Conservation (phyloP, 176 grass and related monocot genomes). For the Carex scoparia region DNA sequence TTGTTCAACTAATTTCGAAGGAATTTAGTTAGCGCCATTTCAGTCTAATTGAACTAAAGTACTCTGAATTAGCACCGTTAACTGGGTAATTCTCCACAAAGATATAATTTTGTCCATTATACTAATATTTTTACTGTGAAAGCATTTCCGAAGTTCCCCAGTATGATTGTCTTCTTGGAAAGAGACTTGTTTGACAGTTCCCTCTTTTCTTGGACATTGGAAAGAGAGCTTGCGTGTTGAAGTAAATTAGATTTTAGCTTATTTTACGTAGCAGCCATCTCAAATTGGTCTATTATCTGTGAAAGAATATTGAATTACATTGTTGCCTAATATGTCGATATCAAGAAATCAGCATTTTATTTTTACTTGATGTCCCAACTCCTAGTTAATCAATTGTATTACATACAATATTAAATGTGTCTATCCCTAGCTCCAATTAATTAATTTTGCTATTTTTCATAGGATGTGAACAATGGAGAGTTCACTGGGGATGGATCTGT, state of each 20-base stretch:
- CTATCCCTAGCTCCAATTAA: background rate
- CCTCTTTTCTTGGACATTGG: background rate
- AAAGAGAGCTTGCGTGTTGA: background rate
- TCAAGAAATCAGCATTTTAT: background rate
- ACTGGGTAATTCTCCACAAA: background rate
- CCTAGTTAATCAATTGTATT: background rate
- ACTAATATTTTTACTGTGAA: background rate
- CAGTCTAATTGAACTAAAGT: background rate
- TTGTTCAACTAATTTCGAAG: background rate
- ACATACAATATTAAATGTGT: background rate
- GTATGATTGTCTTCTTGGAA: background rate
- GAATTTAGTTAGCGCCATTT: background rate
- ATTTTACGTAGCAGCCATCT: background rate
- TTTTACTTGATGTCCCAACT: background rate
- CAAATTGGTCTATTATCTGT: background rate
- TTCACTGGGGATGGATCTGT: constrained; percentile 86
- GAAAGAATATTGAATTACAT: background rate
- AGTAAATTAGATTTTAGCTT: background rate
- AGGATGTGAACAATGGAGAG: constrained; percentile 44
- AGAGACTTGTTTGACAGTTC: background rate
- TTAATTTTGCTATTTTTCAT: background rate
- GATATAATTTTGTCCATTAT: background rate
- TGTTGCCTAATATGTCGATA: background rate
- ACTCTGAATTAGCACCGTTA: background rate
- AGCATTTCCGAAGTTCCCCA: background rate